Percentiles rank a stretch among this genome's conserved stretches.
These are phyloP conservation scores for Halteria grandinella DNA, from an alignment of 73 alveolate species.

Conservation along the genomic window DNA sequence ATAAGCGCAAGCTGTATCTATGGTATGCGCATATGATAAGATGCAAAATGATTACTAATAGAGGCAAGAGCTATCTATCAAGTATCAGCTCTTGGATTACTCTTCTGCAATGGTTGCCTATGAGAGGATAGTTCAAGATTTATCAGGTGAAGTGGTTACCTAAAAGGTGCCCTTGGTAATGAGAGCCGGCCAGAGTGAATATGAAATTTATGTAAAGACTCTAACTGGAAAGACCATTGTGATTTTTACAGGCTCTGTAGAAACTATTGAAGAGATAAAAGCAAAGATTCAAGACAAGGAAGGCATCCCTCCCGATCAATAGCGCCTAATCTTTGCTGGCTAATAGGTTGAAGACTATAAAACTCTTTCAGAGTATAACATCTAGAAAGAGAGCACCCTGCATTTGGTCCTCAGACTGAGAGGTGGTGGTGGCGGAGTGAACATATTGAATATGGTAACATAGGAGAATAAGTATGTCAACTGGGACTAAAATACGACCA, in stretches of 20 bases:
- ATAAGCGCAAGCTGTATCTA: neutral
- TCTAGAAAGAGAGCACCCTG: conserved; percentile 51
- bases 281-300: conserved; percentile 41
- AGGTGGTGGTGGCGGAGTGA: neutral
- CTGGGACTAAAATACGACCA: no score
- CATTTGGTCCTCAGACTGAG: conserved; percentile 65
- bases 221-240: conserved; percentile 53
- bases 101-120: conserved; percentile 8
- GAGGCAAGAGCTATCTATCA: neutral
- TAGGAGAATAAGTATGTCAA: no score
- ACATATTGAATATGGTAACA: no score
- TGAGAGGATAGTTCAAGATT: conserved; percentile 15
- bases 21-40: neutral
- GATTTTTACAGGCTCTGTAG: neutral
- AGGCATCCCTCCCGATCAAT: conserved; percentile 74
- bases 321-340: conserved; percentile 72
- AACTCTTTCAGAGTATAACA: conserved; percentile 67
- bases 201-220: conserved; percentile 65
- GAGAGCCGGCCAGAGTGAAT: no score
- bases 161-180: no score
- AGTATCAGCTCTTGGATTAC: conserved; percentile 1
- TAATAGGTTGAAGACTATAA: conserved; percentile 67
- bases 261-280: conserved; percentile 48
- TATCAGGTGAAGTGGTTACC: no score
- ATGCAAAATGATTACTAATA: neutral